Evolutionary conservation across 2,329 filamentous ascomycete genomes (phyloP).

Genomic region (Coleophoma eucalyptorum): DNA sequence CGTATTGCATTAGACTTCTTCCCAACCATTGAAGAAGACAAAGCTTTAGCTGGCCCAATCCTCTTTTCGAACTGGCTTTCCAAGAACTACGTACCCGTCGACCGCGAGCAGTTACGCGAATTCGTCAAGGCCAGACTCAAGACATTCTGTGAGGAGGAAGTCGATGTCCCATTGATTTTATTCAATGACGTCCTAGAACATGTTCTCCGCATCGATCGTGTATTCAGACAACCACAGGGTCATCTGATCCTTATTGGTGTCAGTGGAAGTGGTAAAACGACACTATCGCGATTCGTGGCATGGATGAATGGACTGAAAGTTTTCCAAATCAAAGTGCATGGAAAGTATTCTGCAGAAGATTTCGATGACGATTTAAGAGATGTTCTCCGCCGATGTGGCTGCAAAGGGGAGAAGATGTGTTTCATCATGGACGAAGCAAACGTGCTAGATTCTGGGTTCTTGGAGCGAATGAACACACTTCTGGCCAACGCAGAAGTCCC

Average conservation of each 20-base stretch:
- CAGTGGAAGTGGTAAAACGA: slow-evolving; percentile 98
- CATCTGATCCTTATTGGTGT: slow-evolving; percentile 98
- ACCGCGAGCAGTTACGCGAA: slow-evolving; percentile 89
- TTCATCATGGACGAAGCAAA: slow-evolving; percentile 99
- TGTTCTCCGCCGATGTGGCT: slow-evolving; percentile 88
- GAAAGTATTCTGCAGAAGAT: slow-evolving; percentile 96
- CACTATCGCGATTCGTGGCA: slow-evolving; percentile 92
- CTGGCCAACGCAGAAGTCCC: slow-evolving; percentile 99
- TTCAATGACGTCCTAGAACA: slow-evolving; percentile 99
- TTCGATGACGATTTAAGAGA: slow-evolving; percentile 97
- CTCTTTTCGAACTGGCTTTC: slow-evolving; percentile 99
- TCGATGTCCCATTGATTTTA: slow-evolving; percentile 96
- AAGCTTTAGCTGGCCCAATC: slow-evolving; percentile 88
- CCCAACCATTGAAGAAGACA: slow-evolving; percentile 88
- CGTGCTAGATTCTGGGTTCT: slow-evolving; percentile 95
- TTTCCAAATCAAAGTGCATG: slow-evolving; percentile 99
- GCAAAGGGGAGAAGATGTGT: slow-evolving; percentile 98
- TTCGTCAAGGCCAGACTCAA: slow-evolving; percentile 96
- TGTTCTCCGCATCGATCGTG: slow-evolving; percentile 94
- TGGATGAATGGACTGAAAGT: slow-evolving; percentile 99
- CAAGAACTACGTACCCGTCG: slow-evolving; percentile 96
- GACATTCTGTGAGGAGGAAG: slow-evolving; percentile 99
- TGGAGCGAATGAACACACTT: slow-evolving; percentile 98
- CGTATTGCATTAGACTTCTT: slow-evolving; percentile 89
- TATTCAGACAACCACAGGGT: slow-evolving; percentile 96